Evolutionary conservation across 78 protist genomes (phyloP).

Genomic region (Capsaspora owczarzaki): DNA sequence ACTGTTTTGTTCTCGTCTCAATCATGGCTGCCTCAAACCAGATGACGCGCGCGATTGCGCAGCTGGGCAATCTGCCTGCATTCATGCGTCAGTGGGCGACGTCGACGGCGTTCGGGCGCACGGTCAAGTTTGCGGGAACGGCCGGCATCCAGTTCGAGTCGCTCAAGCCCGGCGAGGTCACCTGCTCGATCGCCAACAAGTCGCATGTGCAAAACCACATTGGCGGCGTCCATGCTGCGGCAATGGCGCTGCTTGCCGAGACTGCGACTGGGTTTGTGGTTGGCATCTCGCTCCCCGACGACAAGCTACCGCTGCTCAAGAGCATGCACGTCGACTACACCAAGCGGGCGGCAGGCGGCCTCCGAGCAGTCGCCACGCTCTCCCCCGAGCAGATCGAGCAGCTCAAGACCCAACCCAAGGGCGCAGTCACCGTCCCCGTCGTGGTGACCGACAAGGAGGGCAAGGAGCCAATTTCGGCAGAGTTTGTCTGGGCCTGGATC

Average conservation of each 20-base stretch:
- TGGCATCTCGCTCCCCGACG: not conserved
- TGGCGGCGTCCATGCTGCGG: not conserved
- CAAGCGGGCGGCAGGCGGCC: not conserved
- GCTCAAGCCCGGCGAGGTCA: too few relatives aligned
- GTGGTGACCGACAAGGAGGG: not conserved
- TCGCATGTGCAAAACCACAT: slow-evolving; percentile 11
- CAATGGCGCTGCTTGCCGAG: slow-evolving; percentile 16
- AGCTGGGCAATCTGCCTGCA: too few relatives aligned
- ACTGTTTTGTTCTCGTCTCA: too few relatives aligned
- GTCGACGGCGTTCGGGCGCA: too few relatives aligned
- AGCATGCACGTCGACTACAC: not conserved
- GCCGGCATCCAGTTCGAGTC: too few relatives aligned
- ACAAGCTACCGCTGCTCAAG: not conserved
- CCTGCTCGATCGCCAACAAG: too few relatives aligned
- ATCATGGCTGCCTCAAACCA: too few relatives aligned
- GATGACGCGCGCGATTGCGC: too few relatives aligned
- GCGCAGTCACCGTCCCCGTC: not conserved
- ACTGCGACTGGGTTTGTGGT: slow-evolving; percentile 7
- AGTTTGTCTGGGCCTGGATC: slow-evolving; percentile 7
- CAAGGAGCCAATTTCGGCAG: not conserved
- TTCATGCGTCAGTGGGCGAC: too few relatives aligned
- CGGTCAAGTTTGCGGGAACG: too few relatives aligned
- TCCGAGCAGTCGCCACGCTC: not conserved
- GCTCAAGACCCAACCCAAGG: not conserved
- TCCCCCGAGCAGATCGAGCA: not conserved